Evolutionary conservation across 2,329 filamentous ascomycete genomes (phyloP).

Genomic region (Mycosphaerella arachidis): DNA sequence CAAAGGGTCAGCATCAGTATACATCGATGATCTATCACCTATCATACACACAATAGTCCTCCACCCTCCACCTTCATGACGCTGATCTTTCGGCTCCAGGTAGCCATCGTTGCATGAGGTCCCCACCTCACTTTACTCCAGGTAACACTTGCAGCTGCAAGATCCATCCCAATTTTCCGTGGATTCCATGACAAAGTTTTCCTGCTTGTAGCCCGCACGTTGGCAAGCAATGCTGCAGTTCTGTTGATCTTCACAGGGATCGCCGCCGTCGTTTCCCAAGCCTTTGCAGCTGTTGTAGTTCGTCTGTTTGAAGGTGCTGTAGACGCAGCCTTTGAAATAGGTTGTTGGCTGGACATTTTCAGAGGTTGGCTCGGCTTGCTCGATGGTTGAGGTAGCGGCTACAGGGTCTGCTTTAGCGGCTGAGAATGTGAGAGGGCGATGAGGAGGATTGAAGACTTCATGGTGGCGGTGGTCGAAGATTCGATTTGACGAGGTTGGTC

Average conservation of each 20-base stretch:
- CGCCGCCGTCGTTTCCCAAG: constrained; percentile 3
- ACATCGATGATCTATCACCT: neutral
- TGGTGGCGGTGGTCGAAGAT: neutral
- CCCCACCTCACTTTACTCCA: neutral
- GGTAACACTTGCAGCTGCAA: constrained; percentile 2
- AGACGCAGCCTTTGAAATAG: too few species aligned
- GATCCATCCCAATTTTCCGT: neutral
- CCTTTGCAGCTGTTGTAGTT: neutral
- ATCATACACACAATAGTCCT: neutral
- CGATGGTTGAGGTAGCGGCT: too few species aligned
- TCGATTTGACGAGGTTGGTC: neutral
- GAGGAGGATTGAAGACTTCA: neutral
- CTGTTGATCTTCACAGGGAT: neutral
- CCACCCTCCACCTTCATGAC: neutral
- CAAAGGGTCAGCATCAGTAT: neutral
- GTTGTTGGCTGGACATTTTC: too few species aligned
- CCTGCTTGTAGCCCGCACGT: neutral
- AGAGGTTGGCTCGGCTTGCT: too few species aligned
- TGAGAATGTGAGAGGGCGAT: neutral
- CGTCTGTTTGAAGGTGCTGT: too few species aligned
- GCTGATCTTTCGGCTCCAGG: neutral
- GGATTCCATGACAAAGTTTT: neutral
- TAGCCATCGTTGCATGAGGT: neutral
- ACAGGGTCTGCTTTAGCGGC: neutral
- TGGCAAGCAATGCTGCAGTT: neutral